Conservation (phyloP, 1,284 basidiomycete species). For the Fistulina hepatica region DNA sequence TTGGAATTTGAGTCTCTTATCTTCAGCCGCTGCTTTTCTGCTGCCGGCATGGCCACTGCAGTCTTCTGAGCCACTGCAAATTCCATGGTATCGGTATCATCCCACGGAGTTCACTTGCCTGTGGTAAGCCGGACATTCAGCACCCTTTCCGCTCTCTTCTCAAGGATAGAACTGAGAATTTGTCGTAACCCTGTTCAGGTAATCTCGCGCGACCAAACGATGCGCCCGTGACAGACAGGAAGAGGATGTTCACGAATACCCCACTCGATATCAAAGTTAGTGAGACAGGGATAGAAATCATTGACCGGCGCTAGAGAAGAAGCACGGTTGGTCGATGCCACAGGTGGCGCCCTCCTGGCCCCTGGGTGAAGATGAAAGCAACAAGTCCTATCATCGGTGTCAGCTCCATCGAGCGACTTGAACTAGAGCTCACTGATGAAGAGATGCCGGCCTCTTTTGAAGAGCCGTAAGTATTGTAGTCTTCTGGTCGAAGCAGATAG, state of each 20-base stretch:
- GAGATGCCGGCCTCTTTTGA: constrained; percentile 20
- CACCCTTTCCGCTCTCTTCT: too few species aligned
- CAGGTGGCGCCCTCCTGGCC: too few species aligned
- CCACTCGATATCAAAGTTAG: constrained; percentile 3
- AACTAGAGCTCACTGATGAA: constrained; percentile 16
- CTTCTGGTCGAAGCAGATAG: too few species aligned
- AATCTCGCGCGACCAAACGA: constrained; percentile 25
- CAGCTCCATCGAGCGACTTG: constrained; percentile 17
- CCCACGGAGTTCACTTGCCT: constrained; percentile 16
- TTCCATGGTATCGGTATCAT: constrained; percentile 17
- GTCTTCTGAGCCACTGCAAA: too few species aligned
- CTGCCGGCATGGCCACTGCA: too few species aligned
- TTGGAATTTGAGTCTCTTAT: too few species aligned
- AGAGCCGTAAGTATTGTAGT: constrained; percentile 21
- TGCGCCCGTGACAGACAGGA: constrained; percentile 13
- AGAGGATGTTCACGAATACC: neutral
- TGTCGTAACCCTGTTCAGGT: too few species aligned
- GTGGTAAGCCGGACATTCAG: too few species aligned
- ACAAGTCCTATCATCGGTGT: constrained; percentile 16
- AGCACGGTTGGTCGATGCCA: constrained; percentile 8
- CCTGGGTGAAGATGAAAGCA: constrained; percentile 11
- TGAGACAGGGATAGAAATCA: constrained; percentile 4
- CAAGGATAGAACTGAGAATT: too few species aligned
- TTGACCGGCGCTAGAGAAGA: constrained; percentile 9
- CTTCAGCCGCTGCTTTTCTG: too few species aligned